Evolutionary conservation across 2,329 filamentous ascomycete genomes (phyloP).

Genomic region (Escovopsis weberi): DNA sequence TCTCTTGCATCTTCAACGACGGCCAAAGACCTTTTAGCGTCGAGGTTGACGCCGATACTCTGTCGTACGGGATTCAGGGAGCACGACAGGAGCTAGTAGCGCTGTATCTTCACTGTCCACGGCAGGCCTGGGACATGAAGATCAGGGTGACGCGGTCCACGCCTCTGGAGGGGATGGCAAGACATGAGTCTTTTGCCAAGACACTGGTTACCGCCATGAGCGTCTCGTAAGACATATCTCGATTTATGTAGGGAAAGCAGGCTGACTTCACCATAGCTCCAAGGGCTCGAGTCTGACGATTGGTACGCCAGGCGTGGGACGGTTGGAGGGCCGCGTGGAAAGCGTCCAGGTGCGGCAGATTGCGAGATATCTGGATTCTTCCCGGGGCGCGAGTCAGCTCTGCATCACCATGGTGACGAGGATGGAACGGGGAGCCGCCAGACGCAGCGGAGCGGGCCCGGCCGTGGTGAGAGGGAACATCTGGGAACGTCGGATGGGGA

Average conservation of each 20-base stretch:
- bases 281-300: not conserved
- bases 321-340: not conserved
- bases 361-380: slow-evolving; percentile 1
- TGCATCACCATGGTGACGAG: not conserved
- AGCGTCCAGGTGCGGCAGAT: slow-evolving; percentile 3
- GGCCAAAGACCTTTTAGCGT: slow-evolving; percentile 8
- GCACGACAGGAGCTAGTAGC: slow-evolving; percentile 8
- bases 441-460: slow-evolving; percentile 3
- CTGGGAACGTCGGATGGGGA: not conserved
- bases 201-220: slow-evolving; percentile 11
- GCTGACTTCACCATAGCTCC: not conserved
- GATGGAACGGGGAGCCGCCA: not conserved
- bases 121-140: slow-evolving; percentile 19
- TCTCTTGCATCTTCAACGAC: slow-evolving; percentile 10
- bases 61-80: slow-evolving; percentile 10
- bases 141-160: slow-evolving; percentile 8
- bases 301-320: not conserved
- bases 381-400: not conserved
- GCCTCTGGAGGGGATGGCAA: slow-evolving; percentile 5
- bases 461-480: not conserved
- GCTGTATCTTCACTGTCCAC: slow-evolving; percentile 17
- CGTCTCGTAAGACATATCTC: slow-evolving; percentile 11
- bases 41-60: slow-evolving; percentile 15
- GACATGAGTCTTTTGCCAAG: slow-evolving; percentile 9
- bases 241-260: not conserved